Base-by-base conservation (phyloP, 805 yeast species). In the Spathaspora boniae region DNA sequence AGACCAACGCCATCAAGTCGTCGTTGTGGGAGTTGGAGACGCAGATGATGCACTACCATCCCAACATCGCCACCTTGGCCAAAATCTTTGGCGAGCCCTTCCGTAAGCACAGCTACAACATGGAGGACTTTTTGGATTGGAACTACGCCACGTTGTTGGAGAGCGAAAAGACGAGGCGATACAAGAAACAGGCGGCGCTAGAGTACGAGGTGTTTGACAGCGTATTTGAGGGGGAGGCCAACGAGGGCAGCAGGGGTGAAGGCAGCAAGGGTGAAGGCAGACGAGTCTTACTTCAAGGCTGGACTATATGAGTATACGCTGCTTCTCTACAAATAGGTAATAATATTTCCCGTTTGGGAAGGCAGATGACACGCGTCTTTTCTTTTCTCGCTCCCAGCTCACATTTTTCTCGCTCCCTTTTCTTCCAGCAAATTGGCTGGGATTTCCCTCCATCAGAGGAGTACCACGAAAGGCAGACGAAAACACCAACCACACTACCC, bases 41-140 rank as follows among this genome's bases (percentile, higher is more conserved):
- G 0, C 62, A 85, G 38, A 77, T 81, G 66, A 60, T 76, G 9
- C 98, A 93, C 56, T 91, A 88, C 54, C 98, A 93, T 62, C 97
- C 98, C 11, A 93, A 93, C 51, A 87, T 93, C 9, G 91, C 96
- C 1, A 83, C 96, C 0, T 68, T 93, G 48, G 96, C 96, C 12
- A 82, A 79, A 54, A 85, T 93, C 20, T 84, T 86, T 53, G 72
- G 80, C 14, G 96, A 93, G 60, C 96, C 96, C 3, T 91, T 88
- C 65, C 76, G 81, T 53, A 93, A 93, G 56, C 80, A 83, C 38
- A 76, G 76, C 48, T 93, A 93, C 57, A 85, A 85, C 56, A 69
- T 93, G 70, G 98, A 93, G 56, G 98, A 93, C 55, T 93, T 93
- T 66, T 62, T 93, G 50, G 96, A 89, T 58, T 91, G 96, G 86